Evolutionary conservation across 1,284 basidiomycete genomes (phyloP), one percentile per base, ranked within the genome.

Genomic region (Boletus sp.): DNA sequence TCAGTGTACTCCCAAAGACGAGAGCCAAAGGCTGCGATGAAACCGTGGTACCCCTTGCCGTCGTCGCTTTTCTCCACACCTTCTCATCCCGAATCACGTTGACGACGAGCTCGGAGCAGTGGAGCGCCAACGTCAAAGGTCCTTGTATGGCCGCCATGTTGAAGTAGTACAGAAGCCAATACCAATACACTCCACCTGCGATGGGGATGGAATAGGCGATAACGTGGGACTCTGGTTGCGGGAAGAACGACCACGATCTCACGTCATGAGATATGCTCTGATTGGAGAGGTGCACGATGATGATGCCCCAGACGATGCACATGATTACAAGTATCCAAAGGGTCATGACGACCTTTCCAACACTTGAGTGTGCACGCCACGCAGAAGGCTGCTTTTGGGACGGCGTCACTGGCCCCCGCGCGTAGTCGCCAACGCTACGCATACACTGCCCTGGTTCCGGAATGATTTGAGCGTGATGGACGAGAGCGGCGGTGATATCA

Each of bases 401-500:
- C 0, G 58, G 57, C 0, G 17, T 2, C n/a, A 40, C 40, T 8
- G 65, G 60, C 5, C 48, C 55, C 4, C 34, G 39, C 8, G 26
- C 33, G 4, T 12, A 22, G 22, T 56, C 50, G 14, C 34, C 44
- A 8, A 65, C 53, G 22, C 53, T 43, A 20, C 29, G 45, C 64
- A 65, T 67, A 22, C 66, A 60, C 8, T 37, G 52, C 2, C 51
- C 54, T 2, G 38, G 23, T 17, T 50, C 48, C 1, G 48, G 55
- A 8, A 54, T 0, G 37, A 65, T 56, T 9, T 61, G 58, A 2
- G 54, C 44, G 9, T 68, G 53, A 26, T 64, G 59, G 5, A 68
- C 54, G 30, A 65, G 54, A 5, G 63, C 66, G 2, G 63, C 59
- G 5, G 66, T 61, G 2, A 65, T 62, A 14, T 65, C 62, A n/a